Conservation (phyloP, 768 basidiomycete genomes). For the Boletus pseudopeckii region DNA sequence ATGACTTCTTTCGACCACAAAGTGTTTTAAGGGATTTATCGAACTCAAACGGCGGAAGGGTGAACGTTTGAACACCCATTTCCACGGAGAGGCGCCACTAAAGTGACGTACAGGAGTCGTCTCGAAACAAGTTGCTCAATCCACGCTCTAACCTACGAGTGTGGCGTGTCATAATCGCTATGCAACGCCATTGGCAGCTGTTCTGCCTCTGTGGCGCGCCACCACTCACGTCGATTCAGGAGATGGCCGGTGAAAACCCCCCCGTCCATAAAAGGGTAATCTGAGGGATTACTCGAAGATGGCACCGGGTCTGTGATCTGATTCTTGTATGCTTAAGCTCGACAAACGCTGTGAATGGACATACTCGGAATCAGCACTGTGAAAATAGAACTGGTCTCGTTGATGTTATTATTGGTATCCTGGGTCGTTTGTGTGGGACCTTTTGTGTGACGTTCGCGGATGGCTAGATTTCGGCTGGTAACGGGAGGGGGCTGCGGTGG, state of each 20-base stretch:
- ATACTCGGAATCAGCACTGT: neutral
- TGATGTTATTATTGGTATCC: neutral
- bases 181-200: neutral
- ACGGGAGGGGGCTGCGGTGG: slow-evolving; percentile 19
- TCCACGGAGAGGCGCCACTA: slow-evolving; percentile 20
- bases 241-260: neutral
- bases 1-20: slow-evolving; percentile 7
- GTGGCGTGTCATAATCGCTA: slow-evolving; percentile 9
- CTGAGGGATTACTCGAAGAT: slow-evolving; percentile 2
- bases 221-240: slow-evolving; percentile 5
- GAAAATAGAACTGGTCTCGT: neutral
- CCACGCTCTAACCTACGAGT: neutral
- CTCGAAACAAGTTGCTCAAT: slow-evolving; percentile 4
- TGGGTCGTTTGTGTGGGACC: neutral
- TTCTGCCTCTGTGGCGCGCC: slow-evolving; percentile 11
- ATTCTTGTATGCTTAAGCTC: slow-evolving; percentile 4
- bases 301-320: slow-evolving; percentile 6
- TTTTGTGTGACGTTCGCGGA: neutral
- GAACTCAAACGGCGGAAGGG: neutral
- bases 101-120: slow-evolving; percentile 16
- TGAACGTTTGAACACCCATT: neutral
- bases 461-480: neutral
- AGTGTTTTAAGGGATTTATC: neutral
- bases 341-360: slow-evolving; percentile 6
- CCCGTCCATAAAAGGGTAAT: slow-evolving; percentile 6